Evolutionary conservation across 371 early-diverging fungal genomes (phyloP).

Genomic region (Coemansia linderi): DNA sequence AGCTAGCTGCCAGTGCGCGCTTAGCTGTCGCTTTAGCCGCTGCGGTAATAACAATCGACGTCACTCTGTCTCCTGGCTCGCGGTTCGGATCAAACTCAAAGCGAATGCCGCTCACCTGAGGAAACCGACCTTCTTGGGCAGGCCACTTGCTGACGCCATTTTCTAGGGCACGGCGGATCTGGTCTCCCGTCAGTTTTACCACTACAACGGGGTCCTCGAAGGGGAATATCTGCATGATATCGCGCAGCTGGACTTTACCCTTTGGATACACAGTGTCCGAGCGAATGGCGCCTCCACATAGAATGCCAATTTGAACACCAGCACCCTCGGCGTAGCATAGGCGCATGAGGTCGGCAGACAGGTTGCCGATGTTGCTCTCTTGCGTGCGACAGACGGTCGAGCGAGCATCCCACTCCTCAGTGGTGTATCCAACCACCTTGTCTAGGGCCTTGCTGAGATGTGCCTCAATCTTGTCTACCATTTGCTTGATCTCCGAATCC

Average conservation of each 20-base stretch:
- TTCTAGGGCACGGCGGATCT: slow-evolving; percentile 63
- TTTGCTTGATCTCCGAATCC: slow-evolving; percentile 49
- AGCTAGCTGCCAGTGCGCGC: neutral
- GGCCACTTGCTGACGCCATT: slow-evolving; percentile 64
- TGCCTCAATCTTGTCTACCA: slow-evolving; percentile 54
- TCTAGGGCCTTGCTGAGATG: slow-evolving; percentile 56
- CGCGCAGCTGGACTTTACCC: slow-evolving; percentile 62
- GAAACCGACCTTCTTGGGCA: slow-evolving; percentile 68
- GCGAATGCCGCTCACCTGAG: slow-evolving; percentile 64
- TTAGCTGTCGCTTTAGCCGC: slow-evolving; percentile 32
- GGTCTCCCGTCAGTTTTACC: slow-evolving; percentile 59
- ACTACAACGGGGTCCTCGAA: slow-evolving; percentile 68
- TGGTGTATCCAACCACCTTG: slow-evolving; percentile 59
- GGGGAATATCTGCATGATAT: slow-evolving; percentile 65
- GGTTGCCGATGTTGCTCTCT: slow-evolving; percentile 64
- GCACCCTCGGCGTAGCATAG: slow-evolving; percentile 54
- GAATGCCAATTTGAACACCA: slow-evolving; percentile 55
- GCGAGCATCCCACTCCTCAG: slow-evolving; percentile 59
- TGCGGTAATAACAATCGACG: slow-evolving; percentile 37
- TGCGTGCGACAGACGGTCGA: slow-evolving; percentile 59
- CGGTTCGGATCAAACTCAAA: slow-evolving; percentile 60
- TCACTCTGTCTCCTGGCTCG: slow-evolving; percentile 58
- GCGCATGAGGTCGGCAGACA: slow-evolving; percentile 66
- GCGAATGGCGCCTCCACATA: slow-evolving; percentile 65
- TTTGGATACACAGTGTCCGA: slow-evolving; percentile 59